Conservation (phyloP, 257 asterid species). For the Solanum pennellii region DNA sequence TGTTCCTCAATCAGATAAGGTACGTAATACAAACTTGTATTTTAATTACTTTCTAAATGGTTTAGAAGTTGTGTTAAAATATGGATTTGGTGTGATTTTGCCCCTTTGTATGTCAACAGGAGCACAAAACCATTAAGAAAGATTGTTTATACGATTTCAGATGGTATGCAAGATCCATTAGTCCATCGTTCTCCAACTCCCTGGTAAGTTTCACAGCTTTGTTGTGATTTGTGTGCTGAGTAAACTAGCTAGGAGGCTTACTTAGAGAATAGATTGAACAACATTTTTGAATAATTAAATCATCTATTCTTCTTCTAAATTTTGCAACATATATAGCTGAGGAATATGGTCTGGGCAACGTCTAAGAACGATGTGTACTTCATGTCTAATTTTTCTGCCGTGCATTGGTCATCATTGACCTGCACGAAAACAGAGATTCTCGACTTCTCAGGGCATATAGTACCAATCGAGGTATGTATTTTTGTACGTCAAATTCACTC, state of each 20-base stretch:
- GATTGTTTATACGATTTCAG: slow-evolving; percentile 38
- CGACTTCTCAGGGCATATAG: slow-evolving; percentile 74
- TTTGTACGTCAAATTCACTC: neutral
- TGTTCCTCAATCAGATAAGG: slow-evolving; percentile 63
- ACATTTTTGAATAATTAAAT: neutral
- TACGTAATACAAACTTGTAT: neutral
- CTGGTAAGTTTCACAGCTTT: slow-evolving; percentile 30
- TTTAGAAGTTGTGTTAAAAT: neutral
- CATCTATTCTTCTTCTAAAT: neutral
- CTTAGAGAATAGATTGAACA: neutral
- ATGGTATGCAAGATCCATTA: slow-evolving; percentile 72
- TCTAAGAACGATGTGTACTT: slow-evolving; percentile 85
- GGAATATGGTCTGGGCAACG: slow-evolving; percentile 79
- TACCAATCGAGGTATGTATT: slow-evolving; percentile 63
- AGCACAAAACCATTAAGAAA: slow-evolving; percentile 53
- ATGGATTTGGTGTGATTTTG: neutral
- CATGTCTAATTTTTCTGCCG: slow-evolving; percentile 66
- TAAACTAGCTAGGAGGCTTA: neutral
- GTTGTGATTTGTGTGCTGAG: neutral
- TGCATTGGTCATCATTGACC: slow-evolving; percentile 79
- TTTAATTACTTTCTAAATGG: neutral
- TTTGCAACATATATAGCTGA: slow-evolving; percentile 38
- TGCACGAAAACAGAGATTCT: slow-evolving; percentile 66
- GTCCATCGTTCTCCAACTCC: slow-evolving; percentile 69
- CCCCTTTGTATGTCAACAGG: slow-evolving; percentile 23